Percentiles rank a stretch among this genome's conserved stretches.
These are phyloP conservation scores for Gonium pectorale DNA, from an alignment of 139 green algal species.

Conservation along the genomic window DNA sequence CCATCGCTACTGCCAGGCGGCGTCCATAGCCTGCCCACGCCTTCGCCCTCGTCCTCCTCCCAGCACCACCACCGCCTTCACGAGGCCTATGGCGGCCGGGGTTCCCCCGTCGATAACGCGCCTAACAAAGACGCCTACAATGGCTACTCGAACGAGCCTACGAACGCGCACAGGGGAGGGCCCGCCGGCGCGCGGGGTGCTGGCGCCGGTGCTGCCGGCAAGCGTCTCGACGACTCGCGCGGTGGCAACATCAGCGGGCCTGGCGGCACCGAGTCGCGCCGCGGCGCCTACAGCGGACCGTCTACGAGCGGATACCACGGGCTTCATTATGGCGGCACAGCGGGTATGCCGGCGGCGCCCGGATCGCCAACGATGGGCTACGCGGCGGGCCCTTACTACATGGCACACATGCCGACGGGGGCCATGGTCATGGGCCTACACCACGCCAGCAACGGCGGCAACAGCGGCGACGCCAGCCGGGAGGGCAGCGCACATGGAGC, in stretches of 20 bases:
- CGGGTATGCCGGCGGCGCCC: neutral
- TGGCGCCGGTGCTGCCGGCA: neutral
- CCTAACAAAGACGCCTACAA: constrained; percentile 6
- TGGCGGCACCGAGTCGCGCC: too few relatives aligned
- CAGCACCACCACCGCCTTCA: neutral
- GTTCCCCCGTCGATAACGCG: neutral
- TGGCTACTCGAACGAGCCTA: too few relatives aligned
- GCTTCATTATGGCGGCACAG: too few relatives aligned
- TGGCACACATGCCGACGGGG: neutral
- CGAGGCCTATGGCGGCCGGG: neutral
- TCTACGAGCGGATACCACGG: too few relatives aligned
- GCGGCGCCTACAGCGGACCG: too few relatives aligned
- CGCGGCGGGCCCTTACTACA: neutral
- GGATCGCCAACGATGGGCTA: constrained; percentile 7
- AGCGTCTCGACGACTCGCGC: neutral
- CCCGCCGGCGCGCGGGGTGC: neutral
- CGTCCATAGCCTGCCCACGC: constrained; percentile 40
- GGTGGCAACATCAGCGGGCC: too few relatives aligned
- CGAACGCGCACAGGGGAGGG: too few relatives aligned
- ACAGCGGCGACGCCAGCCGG: neutral
- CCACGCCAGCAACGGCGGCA: neutral
- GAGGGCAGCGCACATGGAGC: neutral
- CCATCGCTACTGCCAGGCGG: constrained; percentile 32
- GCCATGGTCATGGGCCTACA: constrained; percentile 6
- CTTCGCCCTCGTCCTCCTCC: constrained; percentile 9